Evolutionary conservation across 106 monocot species (phyloP).

Genomic region (Apostasia shenzhenica): DNA sequence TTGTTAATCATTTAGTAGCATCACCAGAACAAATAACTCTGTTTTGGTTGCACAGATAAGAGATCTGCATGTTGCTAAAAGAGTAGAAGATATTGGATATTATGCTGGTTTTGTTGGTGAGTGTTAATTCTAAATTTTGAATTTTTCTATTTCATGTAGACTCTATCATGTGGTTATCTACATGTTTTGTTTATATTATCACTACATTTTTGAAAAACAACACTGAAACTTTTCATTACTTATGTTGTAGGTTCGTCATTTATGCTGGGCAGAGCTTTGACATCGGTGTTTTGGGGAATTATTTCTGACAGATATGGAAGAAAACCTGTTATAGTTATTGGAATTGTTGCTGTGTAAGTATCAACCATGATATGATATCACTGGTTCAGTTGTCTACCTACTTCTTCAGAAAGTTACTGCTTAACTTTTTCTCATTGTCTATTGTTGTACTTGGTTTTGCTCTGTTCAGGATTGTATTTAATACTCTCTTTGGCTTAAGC

Average conservation of each 20-base stretch:
- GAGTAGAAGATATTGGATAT: slow-evolving; percentile 64
- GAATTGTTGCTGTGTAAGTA: slow-evolving; percentile 66
- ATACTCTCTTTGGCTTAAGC: slow-evolving; percentile 84
- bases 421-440: too few relatives aligned
- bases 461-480: slow-evolving; percentile 60
- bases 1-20: too few relatives aligned
- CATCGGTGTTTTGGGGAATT: slow-evolving; percentile 70
- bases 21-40: too few relatives aligned
- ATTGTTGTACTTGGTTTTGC: too few relatives aligned
- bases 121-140: slow-evolving; percentile 6
- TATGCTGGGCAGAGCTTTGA: slow-evolving; percentile 87
- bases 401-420: too few relatives aligned
- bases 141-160: neutral
- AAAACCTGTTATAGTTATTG: slow-evolving; percentile 68
- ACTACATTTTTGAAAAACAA: too few relatives aligned
- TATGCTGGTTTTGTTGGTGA: slow-evolving; percentile 75
- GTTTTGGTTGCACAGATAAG: slow-evolving; percentile 30
- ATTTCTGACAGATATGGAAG: slow-evolving; percentile 78
- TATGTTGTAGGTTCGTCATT: slow-evolving; percentile 60
- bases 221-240: neutral
- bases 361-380: neutral
- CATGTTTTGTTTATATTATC: neutral
- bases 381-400: too few relatives aligned
- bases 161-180: neutral
- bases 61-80: slow-evolving; percentile 61